These are phyloP conservation scores for Whalleya microplaca DNA, from an alignment of 2,329 filamentous ascomycete genomes.

Conservation along the genomic window DNA sequence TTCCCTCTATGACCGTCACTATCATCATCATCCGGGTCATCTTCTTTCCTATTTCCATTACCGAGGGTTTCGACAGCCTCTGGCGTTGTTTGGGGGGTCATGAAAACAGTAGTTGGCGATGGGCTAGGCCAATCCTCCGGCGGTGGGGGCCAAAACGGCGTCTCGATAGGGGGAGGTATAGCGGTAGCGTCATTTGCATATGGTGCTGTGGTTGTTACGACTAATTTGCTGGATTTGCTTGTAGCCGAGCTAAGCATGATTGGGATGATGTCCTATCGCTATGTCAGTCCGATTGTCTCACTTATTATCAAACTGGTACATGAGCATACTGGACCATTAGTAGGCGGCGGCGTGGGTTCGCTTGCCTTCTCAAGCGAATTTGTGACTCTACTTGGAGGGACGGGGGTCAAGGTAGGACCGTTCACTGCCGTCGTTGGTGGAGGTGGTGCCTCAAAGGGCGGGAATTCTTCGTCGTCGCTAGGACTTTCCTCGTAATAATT, in stretches of 20 bases:
- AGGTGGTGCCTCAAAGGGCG: not conserved
- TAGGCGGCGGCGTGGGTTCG: not conserved
- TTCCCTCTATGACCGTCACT: constrained; percentile 9
- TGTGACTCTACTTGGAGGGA: constrained; percentile 14
- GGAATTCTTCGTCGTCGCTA: constrained; percentile 1
- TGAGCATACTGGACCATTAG: not conserved
- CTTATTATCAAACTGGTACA: not conserved
- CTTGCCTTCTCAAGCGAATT: not conserved
- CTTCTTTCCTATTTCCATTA: not conserved
- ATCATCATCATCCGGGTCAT: constrained; percentile 7
- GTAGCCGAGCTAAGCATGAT: not conserved
- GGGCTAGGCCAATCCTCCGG: not conserved
- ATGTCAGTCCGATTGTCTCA: not conserved
- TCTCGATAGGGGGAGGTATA: not conserved
- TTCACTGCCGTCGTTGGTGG: not conserved
- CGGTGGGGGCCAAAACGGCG: not conserved
- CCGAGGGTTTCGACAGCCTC: not conserved
- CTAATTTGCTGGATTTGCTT: not conserved
- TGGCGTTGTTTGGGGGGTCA: not conserved
- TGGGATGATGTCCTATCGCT: not conserved
- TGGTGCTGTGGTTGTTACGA: not conserved
- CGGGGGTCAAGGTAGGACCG: constrained; percentile 14
- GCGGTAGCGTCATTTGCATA: not conserved
- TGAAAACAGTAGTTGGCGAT: not conserved
- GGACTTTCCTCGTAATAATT: not conserved